Evolutionary conservation across 192 early-diverging fungal genomes (phyloP).

Genomic region (Pecoramyces ruminantium): DNA sequence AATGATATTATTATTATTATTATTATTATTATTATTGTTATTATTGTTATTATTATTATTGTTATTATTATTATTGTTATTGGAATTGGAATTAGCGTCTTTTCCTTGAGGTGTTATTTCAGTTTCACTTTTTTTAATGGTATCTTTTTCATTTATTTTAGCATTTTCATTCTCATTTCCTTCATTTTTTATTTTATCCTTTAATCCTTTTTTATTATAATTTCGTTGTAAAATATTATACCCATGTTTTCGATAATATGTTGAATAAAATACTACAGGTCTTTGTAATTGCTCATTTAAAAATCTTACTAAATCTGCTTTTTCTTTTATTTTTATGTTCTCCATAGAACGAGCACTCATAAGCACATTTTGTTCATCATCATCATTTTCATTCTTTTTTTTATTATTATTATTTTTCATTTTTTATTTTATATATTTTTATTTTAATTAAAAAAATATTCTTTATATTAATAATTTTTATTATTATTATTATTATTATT

Average conservation of each 20-base stretch:
- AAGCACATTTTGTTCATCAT: background rate
- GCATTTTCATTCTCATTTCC: background rate
- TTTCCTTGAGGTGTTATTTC: background rate
- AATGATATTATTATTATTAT: too few species aligned
- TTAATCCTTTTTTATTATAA: background rate
- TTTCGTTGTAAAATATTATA: background rate
- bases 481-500: too few species aligned
- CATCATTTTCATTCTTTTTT: background rate
- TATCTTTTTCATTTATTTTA: background rate
- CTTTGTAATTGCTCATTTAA: background rate
- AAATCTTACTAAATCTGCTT: background rate
- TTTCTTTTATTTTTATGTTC: background rate
- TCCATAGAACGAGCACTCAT: background rate
- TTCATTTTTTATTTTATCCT: background rate
- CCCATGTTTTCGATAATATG: background rate
- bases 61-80: too few species aligned
- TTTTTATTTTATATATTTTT: too few species aligned
- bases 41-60: too few species aligned
- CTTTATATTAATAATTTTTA: too few species aligned
- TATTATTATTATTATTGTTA: too few species aligned
- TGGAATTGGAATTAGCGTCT: too few species aligned
- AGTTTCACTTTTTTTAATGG: background rate
- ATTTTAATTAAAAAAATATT: too few species aligned
- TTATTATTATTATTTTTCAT: too few species aligned
- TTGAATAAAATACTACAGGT: background rate